Evolutionary conservation across 148 eudicot genomes (phyloP), one percentile per base, ranked within the genome.

Genomic region (Rhododendron mucronatum): DNA sequence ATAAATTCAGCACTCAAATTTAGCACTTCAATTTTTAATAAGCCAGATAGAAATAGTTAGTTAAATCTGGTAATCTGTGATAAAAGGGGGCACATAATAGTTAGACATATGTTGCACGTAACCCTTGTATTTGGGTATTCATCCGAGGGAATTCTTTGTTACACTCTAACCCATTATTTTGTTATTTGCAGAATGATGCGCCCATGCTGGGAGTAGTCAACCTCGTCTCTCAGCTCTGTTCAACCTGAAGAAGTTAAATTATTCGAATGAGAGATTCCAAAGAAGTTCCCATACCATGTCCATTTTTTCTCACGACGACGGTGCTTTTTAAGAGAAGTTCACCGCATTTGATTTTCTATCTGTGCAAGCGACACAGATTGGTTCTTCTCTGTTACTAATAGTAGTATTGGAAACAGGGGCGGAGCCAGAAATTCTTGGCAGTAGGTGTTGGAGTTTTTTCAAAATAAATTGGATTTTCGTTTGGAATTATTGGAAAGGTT

Each of bases 161-260:
- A 39, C 48, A 61, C 26, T 74, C 79, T 59, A 30, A 41, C 33
- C 55, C 23, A 23, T 82, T 14, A 12, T 84, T 67, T 21, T 88
- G 15, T 26, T 89, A 81, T 35, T 50, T 87, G 88, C 95, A 96
- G 98, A 93, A 96, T 85, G 98, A 96, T 88, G 96, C 94, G 53
- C 84, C 98, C 33, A 96, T 94, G 95, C 75, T 76, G 80, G 96
- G 94, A 90, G 98, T 94, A 14, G 91, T 93, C 30, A 85, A 93
- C 83, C 96, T 96, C 30, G 94, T 95, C 81, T 92, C 95, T 45
- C 92, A 91, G 88, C 93, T 94, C 77, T 92, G 93, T 89, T 80
- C 93, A 85, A 30, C 88, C 59, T 84, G 82, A 87, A 85, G 80
- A 85, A 84, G 80, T 86, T 74, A 80, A 83, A 39, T 78, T 75